These are phyloP conservation scores for Oryza australiensis DNA, from an alignment of 176 grass and related monocot species.

Conservation along the genomic window DNA sequence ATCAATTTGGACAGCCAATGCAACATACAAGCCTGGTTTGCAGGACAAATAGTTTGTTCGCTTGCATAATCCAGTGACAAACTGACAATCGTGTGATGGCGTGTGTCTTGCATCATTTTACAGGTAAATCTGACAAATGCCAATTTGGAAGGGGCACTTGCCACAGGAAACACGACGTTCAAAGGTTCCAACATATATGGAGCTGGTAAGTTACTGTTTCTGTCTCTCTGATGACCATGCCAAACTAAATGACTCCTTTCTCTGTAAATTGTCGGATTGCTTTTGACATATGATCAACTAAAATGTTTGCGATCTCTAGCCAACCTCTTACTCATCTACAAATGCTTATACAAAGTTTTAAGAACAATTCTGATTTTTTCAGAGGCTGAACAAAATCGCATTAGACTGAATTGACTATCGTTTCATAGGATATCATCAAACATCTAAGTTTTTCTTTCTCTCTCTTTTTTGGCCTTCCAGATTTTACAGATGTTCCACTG, in stretches of 20 bases:
- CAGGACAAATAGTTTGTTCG: neutral
- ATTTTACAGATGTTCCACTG: slow-evolving; percentile 81
- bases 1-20: neutral
- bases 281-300: neutral
- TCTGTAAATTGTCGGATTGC: neutral
- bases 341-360: neutral
- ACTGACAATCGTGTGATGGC: neutral
- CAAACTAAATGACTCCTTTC: neutral
- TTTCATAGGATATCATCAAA: neutral
- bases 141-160: slow-evolving; percentile 86
- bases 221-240: neutral
- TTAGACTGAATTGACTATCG: neutral
- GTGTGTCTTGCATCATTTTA: neutral
- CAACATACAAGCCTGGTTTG: neutral
- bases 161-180: slow-evolving; percentile 83
- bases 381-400: neutral
- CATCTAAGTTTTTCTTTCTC: neutral
- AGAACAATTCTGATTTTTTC: too few relatives aligned
- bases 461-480: slow-evolving; percentile 12
- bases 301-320: too few relatives aligned
- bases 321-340: neutral
- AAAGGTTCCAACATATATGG: slow-evolving; percentile 64
- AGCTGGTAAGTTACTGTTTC: slow-evolving; percentile 50
- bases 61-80: neutral
- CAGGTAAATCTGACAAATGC: slow-evolving; percentile 72